A percentile compares a stretch with the other conserved stretches of the same genome.
Conservation (phyloP, 371 early-diverging fungal genomes). For the Mortierella sp. region DNA sequence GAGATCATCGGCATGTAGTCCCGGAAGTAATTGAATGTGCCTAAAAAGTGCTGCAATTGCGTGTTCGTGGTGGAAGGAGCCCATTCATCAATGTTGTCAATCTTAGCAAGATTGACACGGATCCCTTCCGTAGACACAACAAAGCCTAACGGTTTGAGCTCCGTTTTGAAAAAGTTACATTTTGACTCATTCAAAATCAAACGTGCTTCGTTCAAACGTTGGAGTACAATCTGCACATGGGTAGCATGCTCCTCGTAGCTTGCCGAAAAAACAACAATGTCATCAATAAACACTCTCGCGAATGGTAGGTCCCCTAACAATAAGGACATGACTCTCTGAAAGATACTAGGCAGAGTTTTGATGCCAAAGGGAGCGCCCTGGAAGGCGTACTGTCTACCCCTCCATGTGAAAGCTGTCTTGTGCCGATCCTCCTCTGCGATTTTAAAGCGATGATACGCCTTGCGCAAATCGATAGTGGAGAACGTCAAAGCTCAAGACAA, state of each 20-base stretch:
- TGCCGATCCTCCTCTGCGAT: slow-evolving; percentile 32
- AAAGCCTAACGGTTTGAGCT: too few species aligned
- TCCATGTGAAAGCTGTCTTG: slow-evolving; percentile 29
- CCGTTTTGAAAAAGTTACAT: too few species aligned
- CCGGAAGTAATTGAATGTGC: slow-evolving; percentile 40
- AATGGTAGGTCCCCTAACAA: slow-evolving; percentile 3
- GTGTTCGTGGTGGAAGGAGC: too few species aligned
- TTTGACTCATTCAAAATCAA: too few species aligned
- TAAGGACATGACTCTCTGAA: too few species aligned
- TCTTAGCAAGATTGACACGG: too few species aligned
- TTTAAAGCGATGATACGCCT: too few species aligned
- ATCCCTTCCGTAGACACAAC: too few species aligned
- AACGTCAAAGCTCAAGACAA: too few species aligned
- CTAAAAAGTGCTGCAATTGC: slow-evolving; percentile 46
- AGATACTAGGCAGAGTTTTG: slow-evolving; percentile 14
- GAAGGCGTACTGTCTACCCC: slow-evolving; percentile 40
- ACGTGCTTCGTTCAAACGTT: too few species aligned
- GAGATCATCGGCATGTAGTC: slow-evolving; percentile 32
- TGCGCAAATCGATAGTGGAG: too few species aligned
- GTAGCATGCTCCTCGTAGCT: slow-evolving; percentile 10
- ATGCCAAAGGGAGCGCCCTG: slow-evolving; percentile 40
- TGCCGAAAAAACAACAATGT: slow-evolving; percentile 10
- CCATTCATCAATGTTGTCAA: too few species aligned
- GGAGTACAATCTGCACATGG: background rate
- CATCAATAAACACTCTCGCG: slow-evolving; percentile 23